Base-by-base conservation (phyloP, 768 basidiomycete genomes). In the Boletus vermiculosoides region DNA sequence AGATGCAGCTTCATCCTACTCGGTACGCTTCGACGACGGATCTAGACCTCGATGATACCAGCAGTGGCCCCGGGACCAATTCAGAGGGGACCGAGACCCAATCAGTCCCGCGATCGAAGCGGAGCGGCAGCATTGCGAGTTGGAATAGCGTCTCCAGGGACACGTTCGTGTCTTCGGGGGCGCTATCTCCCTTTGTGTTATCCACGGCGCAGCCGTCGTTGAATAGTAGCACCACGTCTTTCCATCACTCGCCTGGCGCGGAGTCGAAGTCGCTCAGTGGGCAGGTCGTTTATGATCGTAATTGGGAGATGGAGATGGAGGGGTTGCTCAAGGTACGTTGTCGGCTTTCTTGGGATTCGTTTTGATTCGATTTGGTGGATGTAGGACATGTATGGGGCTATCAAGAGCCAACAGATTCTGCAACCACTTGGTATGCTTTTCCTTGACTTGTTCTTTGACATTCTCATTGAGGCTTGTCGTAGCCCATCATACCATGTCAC, bases 361-460 rank as follows among this genome's bases (percentile, higher is more conserved):
- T 55, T 25, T 56, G 61, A 47, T 51, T 20, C 7, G 50, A 10
- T 48, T 23, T 6, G 16, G 34, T 28, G 41, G 20, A 16, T 25
- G 1, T 61, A 95, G 92, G 97, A 99, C 67, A 96, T 99, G 82
- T 99, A 94, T 77, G 83, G 79, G 63, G 87, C 94, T 9, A 86
- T 98, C 74, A 94, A 95, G 76, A 83, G 79, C 40, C 90, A 94
- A 64, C 91, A 94, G 70, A 95, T 98, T 61, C 73, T 95, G 39
- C 90, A 95, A 60, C 94, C 94, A 2, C 72, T 87, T 28, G 80
- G 78, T 57, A 79, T 76, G 56, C 76, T 75, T 60, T 40, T 62
- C 62, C 30, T 55, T 65, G 47, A 59, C 66, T 52, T 78, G 84
- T 44, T 66, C 80, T 10, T 85, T 84, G 15, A 78, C 76, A 41